Evolutionary conservation across 1,284 basidiomycete genomes (phyloP).

Genomic region (Ceratobasidium sp.): DNA sequence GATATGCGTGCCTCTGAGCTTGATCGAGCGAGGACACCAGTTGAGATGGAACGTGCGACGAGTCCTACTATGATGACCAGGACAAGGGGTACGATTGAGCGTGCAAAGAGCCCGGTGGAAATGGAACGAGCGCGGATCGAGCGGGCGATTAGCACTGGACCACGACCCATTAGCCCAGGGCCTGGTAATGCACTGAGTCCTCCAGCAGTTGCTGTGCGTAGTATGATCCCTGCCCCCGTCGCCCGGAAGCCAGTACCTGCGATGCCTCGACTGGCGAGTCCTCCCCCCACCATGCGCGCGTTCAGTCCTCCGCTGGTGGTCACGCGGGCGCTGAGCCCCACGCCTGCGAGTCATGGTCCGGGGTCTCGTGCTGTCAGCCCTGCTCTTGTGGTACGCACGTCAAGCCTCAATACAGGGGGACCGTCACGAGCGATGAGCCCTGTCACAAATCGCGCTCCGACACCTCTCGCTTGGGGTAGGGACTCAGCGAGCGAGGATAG

Average conservation of each 20-base stretch:
- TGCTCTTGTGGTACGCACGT: conserved; percentile 28
- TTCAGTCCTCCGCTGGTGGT: conserved; percentile 22
- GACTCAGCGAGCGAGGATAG: not conserved
- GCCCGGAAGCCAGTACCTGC: conserved; percentile 43
- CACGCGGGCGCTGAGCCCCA: conserved; percentile 28
- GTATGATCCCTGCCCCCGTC: conserved; percentile 27
- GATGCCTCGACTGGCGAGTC: conserved; percentile 25
- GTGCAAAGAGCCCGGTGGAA: conserved; percentile 40
- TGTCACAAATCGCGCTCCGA: conserved; percentile 10
- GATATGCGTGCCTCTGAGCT: conserved; percentile 37
- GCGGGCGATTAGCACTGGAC: conserved; percentile 25
- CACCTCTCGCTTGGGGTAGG: conserved; percentile 27
- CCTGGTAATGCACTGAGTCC: conserved; percentile 40
- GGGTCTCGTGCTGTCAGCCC: conserved; percentile 23
- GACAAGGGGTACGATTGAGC: conserved; percentile 22
- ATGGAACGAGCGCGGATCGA: conserved; percentile 38
- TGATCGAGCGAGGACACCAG: conserved; percentile 26
- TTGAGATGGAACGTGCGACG: conserved; percentile 32
- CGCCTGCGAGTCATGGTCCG: not conserved
- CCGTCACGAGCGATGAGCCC: conserved; percentile 25
- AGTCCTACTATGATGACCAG: conserved; percentile 13
- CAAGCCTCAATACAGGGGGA: conserved; percentile 13
- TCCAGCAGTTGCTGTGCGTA: not conserved
- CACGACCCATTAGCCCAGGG: conserved; percentile 37
- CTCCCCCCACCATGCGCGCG: conserved; percentile 17